These are phyloP conservation scores for Phoma sp. DNA, from an alignment of 2,329 filamentous ascomycete genomes.

Conservation along the genomic window DNA sequence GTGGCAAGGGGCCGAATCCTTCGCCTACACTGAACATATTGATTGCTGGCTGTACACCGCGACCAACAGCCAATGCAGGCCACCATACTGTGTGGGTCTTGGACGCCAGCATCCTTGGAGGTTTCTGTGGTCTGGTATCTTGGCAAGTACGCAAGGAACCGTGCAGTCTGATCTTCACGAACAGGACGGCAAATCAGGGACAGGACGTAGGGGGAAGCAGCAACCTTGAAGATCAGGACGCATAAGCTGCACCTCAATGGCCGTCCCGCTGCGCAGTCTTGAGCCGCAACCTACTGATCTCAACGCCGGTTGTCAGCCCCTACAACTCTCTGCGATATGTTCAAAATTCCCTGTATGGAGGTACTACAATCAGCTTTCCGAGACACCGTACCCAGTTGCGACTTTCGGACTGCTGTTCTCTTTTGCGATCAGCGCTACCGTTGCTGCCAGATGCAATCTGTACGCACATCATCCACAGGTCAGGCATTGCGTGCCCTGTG, in stretches of 20 bases:
- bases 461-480: neutral
- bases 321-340: neutral
- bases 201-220: neutral
- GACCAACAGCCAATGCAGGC: conserved; percentile 1
- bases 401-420: neutral
- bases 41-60: neutral
- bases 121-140: neutral
- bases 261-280: neutral
- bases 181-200: neutral
- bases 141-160: conserved; percentile 9
- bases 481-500: neutral
- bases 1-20: conserved; percentile 1
- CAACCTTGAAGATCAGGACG: neutral
- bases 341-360: neutral
- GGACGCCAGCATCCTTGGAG: neutral
- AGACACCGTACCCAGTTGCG: neutral
- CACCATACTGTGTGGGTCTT: neutral
- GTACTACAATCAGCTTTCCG: neutral
- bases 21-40: neutral
- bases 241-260: neutral
- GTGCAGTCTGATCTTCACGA: neutral
- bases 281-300: neutral
- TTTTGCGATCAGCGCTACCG: neutral
- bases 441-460: neutral
- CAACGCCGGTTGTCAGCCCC: neutral